Evolutionary conservation across 2,329 filamentous ascomycete genomes (phyloP), one percentile per base, ranked within the genome.

Genomic region (Penicillium sumatraense): DNA sequence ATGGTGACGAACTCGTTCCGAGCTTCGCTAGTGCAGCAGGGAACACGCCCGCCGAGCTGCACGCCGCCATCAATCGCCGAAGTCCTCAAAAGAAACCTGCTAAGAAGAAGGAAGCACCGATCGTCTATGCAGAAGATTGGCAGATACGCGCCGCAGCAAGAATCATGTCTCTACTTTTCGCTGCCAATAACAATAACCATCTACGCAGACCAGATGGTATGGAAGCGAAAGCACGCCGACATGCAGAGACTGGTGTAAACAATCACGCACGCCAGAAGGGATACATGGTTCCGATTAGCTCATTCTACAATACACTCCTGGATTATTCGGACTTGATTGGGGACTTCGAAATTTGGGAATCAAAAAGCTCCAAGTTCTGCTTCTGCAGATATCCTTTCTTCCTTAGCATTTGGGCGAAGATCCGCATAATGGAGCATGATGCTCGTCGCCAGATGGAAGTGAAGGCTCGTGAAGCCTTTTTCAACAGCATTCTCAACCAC

Each of bases 351-450:
- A 82, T 86, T 9, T 97, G 93, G 93, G 92, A 96, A 69, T 83
- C 85, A 4, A 88, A 84, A 60, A 82, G 83, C 49, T 82, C 83
- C 18, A 90, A 86, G 62, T 96, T 96, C 69, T 85, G 90, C 0
- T 96, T 97, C 68, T 96, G 92, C 69, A 91, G 96, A 69, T 96
- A 96, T 66, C 91, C 93, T 0, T 96, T 96, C 67, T 87, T 96
- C 63, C 80, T 97, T 36, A 96, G 91, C 58, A 92, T 97, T 61
- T 93, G 91, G 80, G 89, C 92, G 24, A 97, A 97, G 74, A 96
- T 95, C 55, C 89, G 89, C 61, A 93, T 96, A 44, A 80, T 96
- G 65, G 91, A 96, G 68, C 85, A 96, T 66, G 93, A 97, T 72
- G 90, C 91, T 7, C 86, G 88, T 59, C 85, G 92, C 7, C 91